A percentile compares a stretch with the other conserved stretches of the same genome.
phyloP scores from a whole-genome alignment of 1,284 basidiomycete genomes.

The Meira nashicola region DNA sequence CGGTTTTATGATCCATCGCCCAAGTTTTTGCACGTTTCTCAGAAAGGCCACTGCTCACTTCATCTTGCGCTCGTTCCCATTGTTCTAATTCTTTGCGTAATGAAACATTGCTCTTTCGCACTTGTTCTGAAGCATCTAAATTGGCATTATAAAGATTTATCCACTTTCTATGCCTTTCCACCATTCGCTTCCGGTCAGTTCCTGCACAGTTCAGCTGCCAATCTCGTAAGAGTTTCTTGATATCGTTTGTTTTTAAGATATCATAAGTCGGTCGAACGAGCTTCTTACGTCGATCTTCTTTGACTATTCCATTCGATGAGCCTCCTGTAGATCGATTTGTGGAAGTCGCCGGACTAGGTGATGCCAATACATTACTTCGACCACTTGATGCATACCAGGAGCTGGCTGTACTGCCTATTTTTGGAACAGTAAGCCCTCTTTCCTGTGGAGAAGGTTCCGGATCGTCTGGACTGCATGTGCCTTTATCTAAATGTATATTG shows the following conservation, averaged over 20 bases:
- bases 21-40: neutral
- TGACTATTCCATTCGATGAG: neutral
- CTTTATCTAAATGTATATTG: conserved; percentile 40
- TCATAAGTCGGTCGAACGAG: conserved; percentile 42
- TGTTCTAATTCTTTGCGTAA: conserved; percentile 30
- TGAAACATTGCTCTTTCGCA: conserved; percentile 20
- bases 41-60: neutral
- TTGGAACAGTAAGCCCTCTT: conserved; percentile 19
- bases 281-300: conserved; percentile 18
- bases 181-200: conserved; percentile 23
- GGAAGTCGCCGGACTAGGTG: neutral
- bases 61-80: conserved; percentile 33
- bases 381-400: neutral
- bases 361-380: no score
- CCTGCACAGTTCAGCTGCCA: conserved; percentile 29
- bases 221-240: conserved; percentile 37
- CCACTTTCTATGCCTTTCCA: conserved; percentile 46
- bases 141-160: conserved; percentile 50
- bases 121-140: conserved; percentile 38
- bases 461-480: conserved; percentile 26
- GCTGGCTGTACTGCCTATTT: neutral
- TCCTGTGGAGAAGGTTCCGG: conserved; percentile 24
- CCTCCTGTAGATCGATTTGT: neutral
- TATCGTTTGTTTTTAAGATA: conserved; percentile 30
- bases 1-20: no score